Evolutionary conservation across 2,329 filamentous ascomycete species (phyloP).

Genomic region (Dothiorella sarmentorum): DNA sequence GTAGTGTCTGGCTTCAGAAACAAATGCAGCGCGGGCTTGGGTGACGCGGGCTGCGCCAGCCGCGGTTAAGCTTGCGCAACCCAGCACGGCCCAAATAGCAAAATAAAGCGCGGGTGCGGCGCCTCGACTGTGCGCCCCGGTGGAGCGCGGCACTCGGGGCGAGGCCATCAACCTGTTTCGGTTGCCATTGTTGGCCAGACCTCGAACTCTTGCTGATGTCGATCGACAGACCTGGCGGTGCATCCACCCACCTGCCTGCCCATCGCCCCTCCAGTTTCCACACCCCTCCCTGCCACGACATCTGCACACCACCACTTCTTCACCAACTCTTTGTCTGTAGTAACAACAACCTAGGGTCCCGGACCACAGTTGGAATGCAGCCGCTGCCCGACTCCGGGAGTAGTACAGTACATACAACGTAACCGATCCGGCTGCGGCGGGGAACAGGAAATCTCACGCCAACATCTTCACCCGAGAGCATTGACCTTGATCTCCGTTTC

Average conservation of each 20-base stretch:
- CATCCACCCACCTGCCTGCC: too few relatives aligned
- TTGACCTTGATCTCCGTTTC: conserved; percentile 1
- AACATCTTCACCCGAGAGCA: background rate
- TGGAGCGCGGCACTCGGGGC: background rate
- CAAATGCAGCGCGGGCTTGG: conserved; percentile 9
- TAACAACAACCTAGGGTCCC: too few relatives aligned
- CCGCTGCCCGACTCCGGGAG: too few relatives aligned
- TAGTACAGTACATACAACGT: too few relatives aligned
- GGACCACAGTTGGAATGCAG: too few relatives aligned
- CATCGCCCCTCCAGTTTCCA: background rate
- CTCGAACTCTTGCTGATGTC: too few relatives aligned
- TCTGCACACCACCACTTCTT: too few relatives aligned
- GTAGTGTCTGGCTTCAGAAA: background rate
- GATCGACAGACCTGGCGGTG: too few relatives aligned
- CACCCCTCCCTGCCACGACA: too few relatives aligned
- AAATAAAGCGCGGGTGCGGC: background rate
- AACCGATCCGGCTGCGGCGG: too few relatives aligned
- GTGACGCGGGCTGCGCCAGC: conserved; percentile 13
- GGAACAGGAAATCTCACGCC: conserved; percentile 3
- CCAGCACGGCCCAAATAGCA: background rate
- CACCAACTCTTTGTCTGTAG: too few relatives aligned
- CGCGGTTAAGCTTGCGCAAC: conserved; percentile 9
- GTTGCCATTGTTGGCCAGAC: conserved; percentile 5
- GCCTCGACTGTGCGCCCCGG: background rate
- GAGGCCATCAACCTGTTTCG: background rate